Conservation (phyloP, 192 early-diverging fungal genomes). For the Haplosporangium gracile region DNA sequence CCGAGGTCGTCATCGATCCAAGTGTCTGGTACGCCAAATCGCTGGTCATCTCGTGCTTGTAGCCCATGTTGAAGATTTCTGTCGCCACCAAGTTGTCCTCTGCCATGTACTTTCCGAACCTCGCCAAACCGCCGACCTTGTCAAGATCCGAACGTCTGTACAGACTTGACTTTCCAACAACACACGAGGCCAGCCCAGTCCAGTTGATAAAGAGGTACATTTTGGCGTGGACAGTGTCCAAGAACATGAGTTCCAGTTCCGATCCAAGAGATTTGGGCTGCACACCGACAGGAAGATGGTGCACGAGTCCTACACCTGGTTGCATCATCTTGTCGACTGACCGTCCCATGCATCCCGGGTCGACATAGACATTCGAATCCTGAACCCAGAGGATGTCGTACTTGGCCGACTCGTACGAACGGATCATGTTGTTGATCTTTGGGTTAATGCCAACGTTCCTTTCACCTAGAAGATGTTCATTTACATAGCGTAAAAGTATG, state of each 20-base stretch:
- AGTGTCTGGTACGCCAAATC: conserved; percentile 91
- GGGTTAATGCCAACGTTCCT: conserved; percentile 87
- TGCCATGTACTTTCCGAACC: conserved; percentile 93
- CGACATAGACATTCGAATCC: conserved; percentile 91
- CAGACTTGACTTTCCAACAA: conserved; percentile 96
- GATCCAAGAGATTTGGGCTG: conserved; percentile 79
- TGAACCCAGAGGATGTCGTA: conserved; percentile 95
- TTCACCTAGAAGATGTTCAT: conserved; percentile 14
- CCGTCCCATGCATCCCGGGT: conserved; percentile 81
- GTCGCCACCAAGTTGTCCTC: conserved; percentile 97
- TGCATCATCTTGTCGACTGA: conserved; percentile 83
- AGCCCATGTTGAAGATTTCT: conserved; percentile 84
- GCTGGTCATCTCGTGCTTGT: conserved; percentile 86
- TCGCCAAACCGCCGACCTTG: conserved; percentile 80
- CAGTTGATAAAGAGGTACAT: conserved; percentile 97
- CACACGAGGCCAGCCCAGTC: conserved; percentile 84
- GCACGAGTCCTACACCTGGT: conserved; percentile 88
- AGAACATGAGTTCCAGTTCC: conserved; percentile 87
- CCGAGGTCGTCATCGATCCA: conserved; percentile 75
- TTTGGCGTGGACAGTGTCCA: conserved; percentile 93
- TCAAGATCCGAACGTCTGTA: conserved; percentile 89
- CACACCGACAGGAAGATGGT: conserved; percentile 91
- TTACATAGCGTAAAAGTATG: not conserved
- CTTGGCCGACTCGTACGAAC: conserved; percentile 79
- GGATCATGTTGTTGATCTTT: conserved; percentile 95